Percentiles rank a stretch among this genome's conserved stretches.
These are phyloP conservation scores for Spizellomyces punctatus DNA, from an alignment of 192 early-diverging fungal genomes.

Conservation along the genomic window DNA sequence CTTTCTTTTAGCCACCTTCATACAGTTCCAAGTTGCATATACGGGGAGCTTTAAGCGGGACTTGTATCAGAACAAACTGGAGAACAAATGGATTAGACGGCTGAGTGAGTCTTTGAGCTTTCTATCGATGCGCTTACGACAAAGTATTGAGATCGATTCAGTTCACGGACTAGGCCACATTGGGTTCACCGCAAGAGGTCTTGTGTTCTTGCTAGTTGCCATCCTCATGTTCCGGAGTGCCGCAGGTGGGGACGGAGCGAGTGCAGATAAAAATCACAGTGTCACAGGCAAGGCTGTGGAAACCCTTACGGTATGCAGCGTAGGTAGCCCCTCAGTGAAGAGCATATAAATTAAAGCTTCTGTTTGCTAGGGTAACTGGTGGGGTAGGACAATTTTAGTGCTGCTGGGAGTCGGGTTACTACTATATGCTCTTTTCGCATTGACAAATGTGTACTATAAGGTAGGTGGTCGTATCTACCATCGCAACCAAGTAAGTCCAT, in stretches of 20 bases:
- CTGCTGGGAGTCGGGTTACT: slow-evolving; percentile 15
- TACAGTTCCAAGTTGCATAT: slow-evolving; percentile 36
- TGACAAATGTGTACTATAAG: slow-evolving; percentile 17
- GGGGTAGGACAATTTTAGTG: slow-evolving; percentile 19
- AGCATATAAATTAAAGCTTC: too few species aligned
- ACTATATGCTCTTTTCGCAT: slow-evolving; percentile 16
- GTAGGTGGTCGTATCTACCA: slow-evolving; percentile 5
- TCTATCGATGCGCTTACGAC: too few species aligned
- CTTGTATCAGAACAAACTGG: slow-evolving; percentile 16
- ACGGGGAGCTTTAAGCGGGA: slow-evolving; percentile 31
- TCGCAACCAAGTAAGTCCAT: too few species aligned
- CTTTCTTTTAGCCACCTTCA: slow-evolving; percentile 46
- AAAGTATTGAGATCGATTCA: background rate
- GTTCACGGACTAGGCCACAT: slow-evolving; percentile 41
- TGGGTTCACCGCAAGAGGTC: slow-evolving; percentile 46
- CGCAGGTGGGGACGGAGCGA: background rate
- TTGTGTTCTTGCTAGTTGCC: slow-evolving; percentile 50
- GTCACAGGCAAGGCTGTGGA: slow-evolving; percentile 25
- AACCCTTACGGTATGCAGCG: background rate
- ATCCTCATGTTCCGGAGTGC: slow-evolving; percentile 39
- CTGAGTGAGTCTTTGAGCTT: background rate
- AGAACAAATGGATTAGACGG: slow-evolving; percentile 7
- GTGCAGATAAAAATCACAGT: background rate
- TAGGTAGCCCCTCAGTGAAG: background rate
- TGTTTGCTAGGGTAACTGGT: background rate